These are phyloP conservation scores for Gymnopilus junonius DNA, from an alignment of 768 basidiomycete species.

Conservation along the genomic window DNA sequence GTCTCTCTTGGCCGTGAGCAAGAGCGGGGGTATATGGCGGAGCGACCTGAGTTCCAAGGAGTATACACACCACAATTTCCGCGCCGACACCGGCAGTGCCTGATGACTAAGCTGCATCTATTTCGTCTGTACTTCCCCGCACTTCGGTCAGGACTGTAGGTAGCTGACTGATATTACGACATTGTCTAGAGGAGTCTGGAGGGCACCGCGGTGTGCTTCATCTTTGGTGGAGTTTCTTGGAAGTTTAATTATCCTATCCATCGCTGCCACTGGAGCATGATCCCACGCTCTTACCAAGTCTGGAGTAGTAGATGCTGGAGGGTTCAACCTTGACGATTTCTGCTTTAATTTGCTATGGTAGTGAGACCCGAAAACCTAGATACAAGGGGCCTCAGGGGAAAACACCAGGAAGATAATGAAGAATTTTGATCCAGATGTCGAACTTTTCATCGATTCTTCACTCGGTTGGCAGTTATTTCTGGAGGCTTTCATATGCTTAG, in stretches of 20 bases:
- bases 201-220: too few species aligned
- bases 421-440: not conserved
- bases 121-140: too few species aligned
- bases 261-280: not conserved
- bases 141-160: too few species aligned
- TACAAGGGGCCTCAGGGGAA: not conserved
- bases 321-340: not conserved
- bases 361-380: not conserved
- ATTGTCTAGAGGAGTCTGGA: not conserved
- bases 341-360: too few species aligned
- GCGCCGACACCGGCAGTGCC: not conserved
- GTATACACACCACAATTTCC: not conserved
- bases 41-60: not conserved
- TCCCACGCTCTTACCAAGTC: not conserved
- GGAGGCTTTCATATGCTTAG: not conserved
- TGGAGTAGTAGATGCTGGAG: not conserved
- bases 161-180: too few species aligned
- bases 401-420: not conserved
- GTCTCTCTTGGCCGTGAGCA: not conserved
- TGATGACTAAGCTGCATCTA: constrained; percentile 1
- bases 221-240: not conserved
- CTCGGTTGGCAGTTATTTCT: not conserved
- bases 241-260: not conserved
- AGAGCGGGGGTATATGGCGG: not conserved
- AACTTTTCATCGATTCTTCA: not conserved